These are phyloP conservation scores for Ilex aquifolium DNA, from an alignment of 257 asterid genomes.

Conservation along the genomic window DNA sequence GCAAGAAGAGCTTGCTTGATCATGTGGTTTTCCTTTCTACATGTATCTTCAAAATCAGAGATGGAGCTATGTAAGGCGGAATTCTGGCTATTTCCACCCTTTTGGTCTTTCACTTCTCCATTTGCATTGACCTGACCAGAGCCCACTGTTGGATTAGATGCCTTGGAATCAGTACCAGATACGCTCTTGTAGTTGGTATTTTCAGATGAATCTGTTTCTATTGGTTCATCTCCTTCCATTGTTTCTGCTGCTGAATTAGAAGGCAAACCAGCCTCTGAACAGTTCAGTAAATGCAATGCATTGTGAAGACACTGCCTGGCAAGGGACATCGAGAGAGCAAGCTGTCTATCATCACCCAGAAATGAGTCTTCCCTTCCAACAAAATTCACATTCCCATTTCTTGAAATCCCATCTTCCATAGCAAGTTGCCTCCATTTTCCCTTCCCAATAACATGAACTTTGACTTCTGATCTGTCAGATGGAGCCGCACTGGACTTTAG, in stretches of 20 bases:
- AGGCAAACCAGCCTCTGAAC: constrained; percentile 29
- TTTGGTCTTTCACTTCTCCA: constrained; percentile 70
- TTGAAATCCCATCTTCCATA: constrained; percentile 30
- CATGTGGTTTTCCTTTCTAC: constrained; percentile 54
- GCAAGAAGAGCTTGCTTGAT: constrained; percentile 65
- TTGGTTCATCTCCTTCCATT: constrained; percentile 38
- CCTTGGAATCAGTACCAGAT: constrained; percentile 34
- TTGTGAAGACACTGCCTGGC: constrained; percentile 72
- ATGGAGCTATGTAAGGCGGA: constrained; percentile 43
- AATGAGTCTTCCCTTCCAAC: constrained; percentile 27
- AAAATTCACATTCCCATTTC: constrained; percentile 22
- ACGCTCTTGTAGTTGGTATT: constrained; percentile 26
- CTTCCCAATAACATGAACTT: constrained; percentile 62
- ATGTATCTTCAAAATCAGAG: constrained; percentile 42
- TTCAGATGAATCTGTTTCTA: constrained; percentile 30
- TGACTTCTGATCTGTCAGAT: constrained; percentile 40
- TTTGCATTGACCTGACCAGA: constrained; percentile 41
- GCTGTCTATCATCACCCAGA: constrained; percentile 29
- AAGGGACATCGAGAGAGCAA: constrained; percentile 47
- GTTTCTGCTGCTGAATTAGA: constrained; percentile 25
- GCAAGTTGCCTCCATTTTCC: constrained; percentile 89
- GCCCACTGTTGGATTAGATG: constrained; percentile 24
- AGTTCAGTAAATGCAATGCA: constrained; percentile 57
- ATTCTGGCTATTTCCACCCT: constrained; percentile 45
- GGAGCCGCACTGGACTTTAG: constrained; percentile 32